Percentiles rank a stretch among this genome's conserved stretches.
Evolutionary conservation across 257 asterid species (phyloP).

Genomic region (Solanum tarijense): DNA sequence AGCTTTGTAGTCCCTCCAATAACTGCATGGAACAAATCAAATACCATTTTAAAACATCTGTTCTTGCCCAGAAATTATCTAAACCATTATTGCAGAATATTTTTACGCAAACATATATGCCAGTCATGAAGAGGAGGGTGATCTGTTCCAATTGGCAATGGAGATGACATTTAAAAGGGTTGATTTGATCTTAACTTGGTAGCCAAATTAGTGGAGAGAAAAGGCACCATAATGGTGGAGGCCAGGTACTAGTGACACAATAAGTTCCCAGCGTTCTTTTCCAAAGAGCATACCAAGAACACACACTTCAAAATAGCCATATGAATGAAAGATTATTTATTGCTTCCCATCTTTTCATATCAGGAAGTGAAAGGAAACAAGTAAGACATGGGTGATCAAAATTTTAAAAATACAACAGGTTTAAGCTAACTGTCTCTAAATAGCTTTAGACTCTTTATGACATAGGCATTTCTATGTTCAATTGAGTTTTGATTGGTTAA

Average conservation of each 20-base stretch:
- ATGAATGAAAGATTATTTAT: not conserved
- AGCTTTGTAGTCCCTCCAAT: constrained; percentile 90
- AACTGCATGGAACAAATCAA: constrained; percentile 40
- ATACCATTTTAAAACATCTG: not conserved
- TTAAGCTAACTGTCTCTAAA: not conserved
- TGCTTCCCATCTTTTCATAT: not conserved
- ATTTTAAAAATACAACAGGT: not conserved
- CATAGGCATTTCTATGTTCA: not conserved
- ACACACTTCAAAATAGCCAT: not conserved
- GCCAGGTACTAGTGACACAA: not conserved
- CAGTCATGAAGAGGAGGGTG: not conserved
- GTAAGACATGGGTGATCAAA: not conserved
- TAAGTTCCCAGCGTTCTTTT: not conserved
- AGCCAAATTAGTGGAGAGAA: not conserved
- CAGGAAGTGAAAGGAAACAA: not conserved
- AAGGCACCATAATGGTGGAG: not conserved
- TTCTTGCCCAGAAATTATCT: not conserved
- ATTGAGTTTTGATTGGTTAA: not conserved
- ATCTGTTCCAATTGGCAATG: not conserved
- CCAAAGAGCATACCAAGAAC: not conserved
- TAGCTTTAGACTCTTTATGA: not conserved
- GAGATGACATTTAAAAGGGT: not conserved
- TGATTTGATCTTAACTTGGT: not conserved
- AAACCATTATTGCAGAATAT: not conserved
- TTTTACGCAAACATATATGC: not conserved